These are phyloP conservation scores for Calocybe cyanea DNA, from an alignment of 768 basidiomycete genomes.

Conservation along the genomic window DNA sequence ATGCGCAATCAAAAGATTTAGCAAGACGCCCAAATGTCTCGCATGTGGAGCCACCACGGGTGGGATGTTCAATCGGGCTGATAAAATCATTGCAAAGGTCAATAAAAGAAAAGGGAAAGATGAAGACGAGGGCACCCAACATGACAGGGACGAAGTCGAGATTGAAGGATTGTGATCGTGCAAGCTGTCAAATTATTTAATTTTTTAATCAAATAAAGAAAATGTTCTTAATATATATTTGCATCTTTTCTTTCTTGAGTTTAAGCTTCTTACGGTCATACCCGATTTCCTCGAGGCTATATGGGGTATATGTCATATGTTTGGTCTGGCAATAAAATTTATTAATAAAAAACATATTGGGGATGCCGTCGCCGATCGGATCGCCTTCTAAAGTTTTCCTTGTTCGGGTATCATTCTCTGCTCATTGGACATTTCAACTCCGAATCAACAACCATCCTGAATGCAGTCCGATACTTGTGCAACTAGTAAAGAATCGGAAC, in stretches of 20 bases:
- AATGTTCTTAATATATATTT: no score
- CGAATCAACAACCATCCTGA: slow-evolving; percentile 8
- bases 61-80: slow-evolving; percentile 95
- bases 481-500: neutral
- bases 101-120: slow-evolving; percentile 66
- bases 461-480: slow-evolving; percentile 7
- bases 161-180: slow-evolving; percentile 51
- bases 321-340: no score
- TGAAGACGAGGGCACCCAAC: slow-evolving; percentile 43
- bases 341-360: neutral
- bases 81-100: slow-evolving; percentile 87
- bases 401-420: slow-evolving; percentile 26
- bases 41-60: slow-evolving; percentile 92
- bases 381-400: slow-evolving; percentile 1
- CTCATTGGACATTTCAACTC: slow-evolving; percentile 10
- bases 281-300: no score
- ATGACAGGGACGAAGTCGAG: slow-evolving; percentile 40
- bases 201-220: slow-evolving; percentile 27
- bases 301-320: no score
- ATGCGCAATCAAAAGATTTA: slow-evolving; percentile 93
- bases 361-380: slow-evolving; percentile 16
- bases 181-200: slow-evolving; percentile 15
- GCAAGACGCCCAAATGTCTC: slow-evolving; percentile 91
- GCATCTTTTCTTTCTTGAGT: no score
- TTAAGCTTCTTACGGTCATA: no score